Evolutionary conservation across 805 yeast species (phyloP).

Genomic region (Saccharomycopsis malanga): DNA sequence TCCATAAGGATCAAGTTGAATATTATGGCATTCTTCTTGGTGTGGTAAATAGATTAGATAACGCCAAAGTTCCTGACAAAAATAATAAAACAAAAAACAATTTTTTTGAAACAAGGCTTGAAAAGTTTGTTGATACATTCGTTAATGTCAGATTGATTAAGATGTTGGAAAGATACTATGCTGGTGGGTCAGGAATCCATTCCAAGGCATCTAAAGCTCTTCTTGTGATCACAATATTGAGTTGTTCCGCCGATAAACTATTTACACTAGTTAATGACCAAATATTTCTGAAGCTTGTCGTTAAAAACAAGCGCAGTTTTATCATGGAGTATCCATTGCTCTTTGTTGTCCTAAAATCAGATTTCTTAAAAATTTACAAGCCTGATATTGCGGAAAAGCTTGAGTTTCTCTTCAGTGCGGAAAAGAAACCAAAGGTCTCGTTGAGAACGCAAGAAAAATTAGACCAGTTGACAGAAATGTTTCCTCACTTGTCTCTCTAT

Average conservation of each 20-base stretch:
- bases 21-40: slow-evolving; percentile 38
- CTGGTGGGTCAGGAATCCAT: slow-evolving; percentile 48
- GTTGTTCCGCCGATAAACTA: slow-evolving; percentile 39
- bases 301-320: slow-evolving; percentile 37
- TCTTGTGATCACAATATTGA: slow-evolving; percentile 45
- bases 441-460: slow-evolving; percentile 32
- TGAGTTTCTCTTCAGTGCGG: slow-evolving; percentile 35
- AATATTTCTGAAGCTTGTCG: slow-evolving; percentile 32
- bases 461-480: slow-evolving; percentile 44
- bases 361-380: slow-evolving; percentile 28
- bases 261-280: slow-evolving; percentile 9
- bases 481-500: slow-evolving; percentile 51
- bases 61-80: not conserved
- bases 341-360: slow-evolving; percentile 46
- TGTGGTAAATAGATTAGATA: slow-evolving; percentile 3
- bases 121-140: slow-evolving; percentile 46
- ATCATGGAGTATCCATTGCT: slow-evolving; percentile 43
- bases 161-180: slow-evolving; percentile 48
- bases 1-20: slow-evolving; percentile 39
- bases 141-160: slow-evolving; percentile 53
- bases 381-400: slow-evolving; percentile 50
- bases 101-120: not conserved
- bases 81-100: not conserved
- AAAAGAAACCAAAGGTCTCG: not conserved
- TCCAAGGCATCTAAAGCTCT: slow-evolving; percentile 40